phyloP scores from a whole-genome alignment of 148 eudicot genomes.

The Rhododendron mucronatum region DNA sequence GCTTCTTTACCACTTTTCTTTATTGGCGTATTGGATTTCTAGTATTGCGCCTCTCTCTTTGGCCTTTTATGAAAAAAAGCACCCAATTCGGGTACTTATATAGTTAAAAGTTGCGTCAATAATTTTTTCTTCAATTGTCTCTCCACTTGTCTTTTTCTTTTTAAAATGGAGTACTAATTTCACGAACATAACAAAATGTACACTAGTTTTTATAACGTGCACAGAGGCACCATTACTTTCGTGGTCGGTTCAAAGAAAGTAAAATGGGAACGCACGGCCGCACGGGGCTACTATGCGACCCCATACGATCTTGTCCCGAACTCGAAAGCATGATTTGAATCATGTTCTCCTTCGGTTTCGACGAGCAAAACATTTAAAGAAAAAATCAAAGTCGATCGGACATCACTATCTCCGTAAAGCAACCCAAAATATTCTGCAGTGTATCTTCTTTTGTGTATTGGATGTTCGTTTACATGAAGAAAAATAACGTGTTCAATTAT shows the following conservation, averaged over 20 bases:
- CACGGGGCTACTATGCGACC: background rate
- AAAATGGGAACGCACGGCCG: background rate
- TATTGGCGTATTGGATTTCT: background rate
- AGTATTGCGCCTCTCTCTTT: background rate
- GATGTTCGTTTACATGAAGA: too few relatives aligned
- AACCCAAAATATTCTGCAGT: too few relatives aligned
- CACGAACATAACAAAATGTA: background rate
- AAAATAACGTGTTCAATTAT: too few relatives aligned
- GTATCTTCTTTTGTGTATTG: too few relatives aligned
- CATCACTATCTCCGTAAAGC: background rate
- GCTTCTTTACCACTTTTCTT: background rate
- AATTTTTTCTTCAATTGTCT: background rate
- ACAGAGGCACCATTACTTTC: background rate
- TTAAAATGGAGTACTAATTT: too few relatives aligned
- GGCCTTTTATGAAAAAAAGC: background rate
- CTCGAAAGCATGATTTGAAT: too few relatives aligned
- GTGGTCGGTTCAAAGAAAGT: background rate
- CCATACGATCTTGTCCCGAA: too few relatives aligned
- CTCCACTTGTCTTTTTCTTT: background rate
- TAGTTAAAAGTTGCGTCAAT: background rate
- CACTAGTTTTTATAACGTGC: too few relatives aligned
- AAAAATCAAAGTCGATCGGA: too few relatives aligned
- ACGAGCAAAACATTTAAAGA: too few relatives aligned
- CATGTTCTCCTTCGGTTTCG: too few relatives aligned
- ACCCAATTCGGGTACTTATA: background rate